Percentiles rank a stretch among this genome's conserved stretches.
These are phyloP conservation scores for Polygonum aviculare DNA, from an alignment of 148 eudicot genomes.

Conservation along the genomic window DNA sequence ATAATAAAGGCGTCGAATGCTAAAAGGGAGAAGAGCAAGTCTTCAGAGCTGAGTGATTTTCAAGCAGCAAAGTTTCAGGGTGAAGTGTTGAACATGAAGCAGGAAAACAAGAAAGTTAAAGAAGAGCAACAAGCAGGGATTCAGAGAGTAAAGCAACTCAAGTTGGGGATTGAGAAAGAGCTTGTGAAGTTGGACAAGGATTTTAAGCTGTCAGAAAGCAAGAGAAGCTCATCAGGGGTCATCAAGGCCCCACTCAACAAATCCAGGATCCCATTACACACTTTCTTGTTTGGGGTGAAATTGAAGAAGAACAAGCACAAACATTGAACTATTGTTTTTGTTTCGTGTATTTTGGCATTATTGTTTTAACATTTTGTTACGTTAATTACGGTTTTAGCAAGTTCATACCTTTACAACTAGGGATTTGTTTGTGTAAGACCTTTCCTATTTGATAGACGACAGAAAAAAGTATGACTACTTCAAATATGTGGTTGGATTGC, in stretches of 20 bases:
- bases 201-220: constrained; percentile 27
- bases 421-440: not conserved
- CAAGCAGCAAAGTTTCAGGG: constrained; percentile 81
- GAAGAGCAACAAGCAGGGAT: constrained; percentile 51
- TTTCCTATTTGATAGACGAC: not conserved
- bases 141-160: constrained; percentile 38
- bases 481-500: not conserved
- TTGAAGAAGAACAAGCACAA: constrained; percentile 42
- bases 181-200: constrained; percentile 46
- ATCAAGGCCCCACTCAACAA: constrained; percentile 27
- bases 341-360: not conserved
- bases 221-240: constrained; percentile 15
- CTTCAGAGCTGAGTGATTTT: constrained; percentile 26
- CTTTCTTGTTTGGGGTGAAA: constrained; percentile 66
- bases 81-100: constrained; percentile 70
- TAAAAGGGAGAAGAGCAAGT: constrained; percentile 13
- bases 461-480: not conserved
- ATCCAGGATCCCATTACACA: constrained; percentile 48
- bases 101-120: constrained; percentile 62
- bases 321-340: constrained; percentile 14
- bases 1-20: constrained; percentile 28
- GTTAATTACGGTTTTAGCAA: not conserved
- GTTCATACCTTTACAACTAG: constrained; percentile 2
- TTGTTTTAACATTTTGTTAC: not conserved
- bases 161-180: constrained; percentile 36